Evolutionary conservation across 1,139 yeast species (phyloP).

Genomic region (Pichia sp.): DNA sequence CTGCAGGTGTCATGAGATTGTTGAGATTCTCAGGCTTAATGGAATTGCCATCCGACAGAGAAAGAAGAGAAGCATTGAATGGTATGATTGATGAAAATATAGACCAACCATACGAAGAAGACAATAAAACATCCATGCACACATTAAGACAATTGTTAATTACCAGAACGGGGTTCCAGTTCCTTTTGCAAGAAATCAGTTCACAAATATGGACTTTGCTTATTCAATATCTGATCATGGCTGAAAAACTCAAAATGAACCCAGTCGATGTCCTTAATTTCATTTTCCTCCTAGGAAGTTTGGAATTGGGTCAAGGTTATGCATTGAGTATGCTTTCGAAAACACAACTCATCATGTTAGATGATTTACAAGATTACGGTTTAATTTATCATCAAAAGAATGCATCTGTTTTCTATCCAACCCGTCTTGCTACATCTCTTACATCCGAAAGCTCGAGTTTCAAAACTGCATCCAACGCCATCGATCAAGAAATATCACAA

Average conservation of each 20-base stretch:
- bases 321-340: slow-evolving; percentile 67
- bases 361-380: slow-evolving; percentile 90
- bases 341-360: slow-evolving; percentile 84
- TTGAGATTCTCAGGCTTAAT: slow-evolving; percentile 78
- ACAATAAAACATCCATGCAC: slow-evolving; percentile 18
- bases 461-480: slow-evolving; percentile 67
- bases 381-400: slow-evolving; percentile 58
- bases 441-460: slow-evolving; percentile 79
- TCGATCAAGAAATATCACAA: slow-evolving; percentile 53
- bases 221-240: slow-evolving; percentile 80
- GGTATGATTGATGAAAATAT: slow-evolving; percentile 20
- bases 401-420: slow-evolving; percentile 64
- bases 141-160: slow-evolving; percentile 54
- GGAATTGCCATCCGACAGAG: slow-evolving; percentile 52
- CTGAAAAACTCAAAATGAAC: slow-evolving; percentile 86
- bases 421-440: slow-evolving; percentile 84
- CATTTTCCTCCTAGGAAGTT: slow-evolving; percentile 87
- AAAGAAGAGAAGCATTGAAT: slow-evolving; percentile 25
- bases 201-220: slow-evolving; percentile 95
- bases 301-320: slow-evolving; percentile 88
- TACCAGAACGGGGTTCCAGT: slow-evolving; percentile 92
- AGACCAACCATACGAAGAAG: slow-evolving; percentile 28
- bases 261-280: slow-evolving; percentile 95
- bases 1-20: slow-evolving; percentile 63
- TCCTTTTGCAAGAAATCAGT: slow-evolving; percentile 85